phyloP scores from a whole-genome alignment of 495 filamentous ascomycete species.

The Thermochaetoides thermophila region DNA sequence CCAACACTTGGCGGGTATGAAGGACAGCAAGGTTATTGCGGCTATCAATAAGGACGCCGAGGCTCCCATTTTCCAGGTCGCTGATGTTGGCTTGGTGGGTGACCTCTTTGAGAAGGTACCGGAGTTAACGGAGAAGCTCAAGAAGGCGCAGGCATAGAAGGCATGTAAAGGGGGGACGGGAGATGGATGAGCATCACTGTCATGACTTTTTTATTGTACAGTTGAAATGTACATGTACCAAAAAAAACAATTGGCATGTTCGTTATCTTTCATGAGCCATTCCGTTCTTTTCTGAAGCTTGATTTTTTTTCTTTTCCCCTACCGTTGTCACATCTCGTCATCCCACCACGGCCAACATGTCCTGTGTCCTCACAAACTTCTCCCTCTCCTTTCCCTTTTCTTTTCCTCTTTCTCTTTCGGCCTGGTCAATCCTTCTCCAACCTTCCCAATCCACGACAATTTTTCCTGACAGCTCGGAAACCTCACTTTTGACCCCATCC shows the following conservation, averaged over 20 bases:
- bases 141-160: slow-evolving; percentile 34
- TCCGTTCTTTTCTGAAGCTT: too few relatives aligned
- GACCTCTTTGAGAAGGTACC: slow-evolving; percentile 93
- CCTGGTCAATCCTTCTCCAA: slow-evolving; percentile 73
- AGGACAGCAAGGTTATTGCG: slow-evolving; percentile 98
- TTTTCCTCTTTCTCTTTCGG: slow-evolving; percentile 53
- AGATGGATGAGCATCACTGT: too few relatives aligned
- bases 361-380: slow-evolving; percentile 60
- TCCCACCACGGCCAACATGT: slow-evolving; percentile 62
- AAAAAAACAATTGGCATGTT: slow-evolving; percentile 2
- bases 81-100: slow-evolving; percentile 86
- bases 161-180: too few relatives aligned
- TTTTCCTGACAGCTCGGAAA: slow-evolving; percentile 13
- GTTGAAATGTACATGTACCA: slow-evolving; percentile 6
- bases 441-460: slow-evolving; percentile 62
- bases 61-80: slow-evolving; percentile 96
- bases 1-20: slow-evolving; percentile 98
- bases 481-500: slow-evolving; percentile 49
- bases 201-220: slow-evolving; percentile 5
- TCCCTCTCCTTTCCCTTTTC: slow-evolving; percentile 62
- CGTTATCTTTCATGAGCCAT: too few relatives aligned
- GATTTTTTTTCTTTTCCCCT: background rate
- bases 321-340: slow-evolving; percentile 8
- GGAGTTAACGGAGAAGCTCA: slow-evolving; percentile 90
- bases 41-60: slow-evolving; percentile 96